Evolutionary conservation across 208 protist species (phyloP).

Genomic region (Polymyxa betae): DNA sequence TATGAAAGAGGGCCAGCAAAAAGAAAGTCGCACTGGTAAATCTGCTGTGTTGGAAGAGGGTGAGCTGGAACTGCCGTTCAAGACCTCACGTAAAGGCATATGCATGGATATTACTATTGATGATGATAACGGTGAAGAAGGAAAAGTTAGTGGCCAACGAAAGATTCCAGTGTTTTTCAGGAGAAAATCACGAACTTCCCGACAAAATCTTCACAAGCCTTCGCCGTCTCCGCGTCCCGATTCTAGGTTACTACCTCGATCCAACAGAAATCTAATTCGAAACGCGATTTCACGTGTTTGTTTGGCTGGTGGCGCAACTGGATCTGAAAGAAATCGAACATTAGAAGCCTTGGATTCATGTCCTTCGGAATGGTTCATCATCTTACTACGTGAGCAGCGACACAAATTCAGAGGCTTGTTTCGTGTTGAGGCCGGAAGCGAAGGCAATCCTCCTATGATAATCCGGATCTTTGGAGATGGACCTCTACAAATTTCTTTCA

Average conservation of each 20-base stretch:
- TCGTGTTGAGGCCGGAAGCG: not conserved
- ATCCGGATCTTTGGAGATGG: conserved; percentile 34
- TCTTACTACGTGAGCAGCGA: conserved; percentile 1
- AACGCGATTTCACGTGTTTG: conserved; percentile 33
- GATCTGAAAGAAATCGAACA: not conserved
- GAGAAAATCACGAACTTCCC: not conserved
- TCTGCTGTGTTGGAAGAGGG: not conserved
- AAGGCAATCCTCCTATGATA: not conserved
- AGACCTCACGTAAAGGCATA: not conserved
- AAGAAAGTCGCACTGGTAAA: not conserved
- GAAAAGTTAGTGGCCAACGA: not conserved
- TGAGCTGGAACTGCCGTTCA: not conserved
- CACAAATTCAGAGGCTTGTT: conserved; percentile 47
- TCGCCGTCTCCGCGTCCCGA: conserved; percentile 15
- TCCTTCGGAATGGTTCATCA: conserved; percentile 16
- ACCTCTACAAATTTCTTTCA: not conserved
- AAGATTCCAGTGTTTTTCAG: not conserved
- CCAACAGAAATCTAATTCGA: not conserved
- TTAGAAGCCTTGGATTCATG: not conserved
- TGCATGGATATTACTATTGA: not conserved
- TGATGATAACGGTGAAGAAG: not conserved
- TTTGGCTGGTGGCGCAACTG: conserved; percentile 28
- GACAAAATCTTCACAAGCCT: not conserved
- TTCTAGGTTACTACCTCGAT: conserved; percentile 27
- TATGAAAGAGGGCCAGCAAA: too few species aligned